These are phyloP conservation scores for Salix udensis DNA, from an alignment of 345 rosid species.

Conservation along the genomic window DNA sequence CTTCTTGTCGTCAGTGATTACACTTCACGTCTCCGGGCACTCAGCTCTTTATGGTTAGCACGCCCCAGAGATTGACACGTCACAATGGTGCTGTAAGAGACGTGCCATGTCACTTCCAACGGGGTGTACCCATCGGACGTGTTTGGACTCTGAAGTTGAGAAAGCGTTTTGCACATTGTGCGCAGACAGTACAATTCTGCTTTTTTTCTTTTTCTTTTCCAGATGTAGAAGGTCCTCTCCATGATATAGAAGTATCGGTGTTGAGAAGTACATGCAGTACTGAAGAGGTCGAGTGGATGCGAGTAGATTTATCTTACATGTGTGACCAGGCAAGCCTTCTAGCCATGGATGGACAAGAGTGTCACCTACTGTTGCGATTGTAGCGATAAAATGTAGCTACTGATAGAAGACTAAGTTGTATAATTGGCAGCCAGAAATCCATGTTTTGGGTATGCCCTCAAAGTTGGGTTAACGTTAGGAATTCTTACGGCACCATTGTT, in stretches of 20 bases:
- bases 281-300: background rate
- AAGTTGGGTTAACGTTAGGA: background rate
- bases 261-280: background rate
- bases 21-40: slow-evolving; percentile 78
- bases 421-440: background rate
- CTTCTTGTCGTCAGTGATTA: slow-evolving; percentile 76
- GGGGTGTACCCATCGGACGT: background rate
- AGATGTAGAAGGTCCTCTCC: background rate
- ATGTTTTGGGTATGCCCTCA: background rate
- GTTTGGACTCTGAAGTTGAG: background rate
- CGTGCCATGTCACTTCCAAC: background rate
- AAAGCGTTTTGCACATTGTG: background rate
- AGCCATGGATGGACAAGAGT: background rate
- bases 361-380: background rate
- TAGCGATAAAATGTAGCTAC: too few relatives aligned
- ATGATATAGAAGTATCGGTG: background rate
- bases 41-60: slow-evolving; percentile 90
- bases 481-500: background rate
- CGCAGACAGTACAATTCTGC: background rate
- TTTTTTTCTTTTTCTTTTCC: background rate
- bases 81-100: background rate
- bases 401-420: background rate
- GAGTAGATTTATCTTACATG: slow-evolving; percentile 7
- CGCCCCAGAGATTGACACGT: slow-evolving; percentile 58
- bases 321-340: background rate